A percentile compares a stretch with the other conserved stretches of the same genome.
Conservation (phyloP, 306 rosid genomes). For the Ormosia semicastrata region DNA sequence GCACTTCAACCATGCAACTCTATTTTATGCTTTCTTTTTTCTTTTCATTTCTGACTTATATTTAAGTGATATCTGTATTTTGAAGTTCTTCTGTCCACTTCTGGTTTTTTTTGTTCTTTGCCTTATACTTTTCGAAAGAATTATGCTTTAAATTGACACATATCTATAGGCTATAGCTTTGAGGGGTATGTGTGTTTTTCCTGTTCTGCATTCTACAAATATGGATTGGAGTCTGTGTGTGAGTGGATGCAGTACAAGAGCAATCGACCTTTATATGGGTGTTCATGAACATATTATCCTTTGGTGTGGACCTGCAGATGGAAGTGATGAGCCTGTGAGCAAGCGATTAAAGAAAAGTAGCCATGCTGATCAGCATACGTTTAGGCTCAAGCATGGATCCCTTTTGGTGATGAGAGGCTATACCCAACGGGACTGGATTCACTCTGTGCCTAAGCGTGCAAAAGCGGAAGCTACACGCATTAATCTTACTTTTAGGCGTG, state of each 20-base stretch:
- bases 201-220: neutral
- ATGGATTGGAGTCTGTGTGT: neutral
- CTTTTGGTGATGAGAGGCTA: slow-evolving; percentile 87
- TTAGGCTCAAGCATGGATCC: slow-evolving; percentile 81
- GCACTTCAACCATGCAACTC: neutral
- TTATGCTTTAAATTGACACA: neutral
- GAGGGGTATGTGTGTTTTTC: neutral
- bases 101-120: neutral
- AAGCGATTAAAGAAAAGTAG: slow-evolving; percentile 64
- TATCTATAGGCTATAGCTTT: neutral
- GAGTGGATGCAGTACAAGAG: neutral
- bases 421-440: slow-evolving; percentile 95
- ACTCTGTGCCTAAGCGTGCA: slow-evolving; percentile 83
- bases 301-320: slow-evolving; percentile 35
- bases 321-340: slow-evolving; percentile 51
- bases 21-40: neutral
- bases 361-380: slow-evolving; percentile 55
- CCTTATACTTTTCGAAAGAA: neutral
- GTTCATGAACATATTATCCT: slow-evolving; percentile 11
- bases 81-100: neutral
- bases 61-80: neutral
- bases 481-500: slow-evolving; percentile 88
- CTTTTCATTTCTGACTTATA: neutral
- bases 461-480: slow-evolving; percentile 77
- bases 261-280: neutral